phyloP scores from a whole-genome alignment of 2,329 filamentous ascomycete genomes.

The Didymella arachidicola region DNA sequence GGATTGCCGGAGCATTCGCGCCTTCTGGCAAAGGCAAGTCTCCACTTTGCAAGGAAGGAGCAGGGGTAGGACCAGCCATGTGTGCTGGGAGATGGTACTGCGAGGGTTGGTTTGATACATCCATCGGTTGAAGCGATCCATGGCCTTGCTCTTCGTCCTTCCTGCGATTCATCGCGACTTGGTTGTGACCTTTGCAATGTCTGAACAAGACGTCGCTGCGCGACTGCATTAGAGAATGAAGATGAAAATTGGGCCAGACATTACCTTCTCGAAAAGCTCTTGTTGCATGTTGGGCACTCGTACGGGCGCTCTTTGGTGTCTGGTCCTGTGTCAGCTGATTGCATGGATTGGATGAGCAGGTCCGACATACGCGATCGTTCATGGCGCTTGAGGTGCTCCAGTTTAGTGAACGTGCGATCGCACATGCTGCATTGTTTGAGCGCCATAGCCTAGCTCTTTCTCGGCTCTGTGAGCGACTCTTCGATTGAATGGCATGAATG shows the following conservation, averaged over 20 bases:
- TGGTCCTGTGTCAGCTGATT: slow-evolving; percentile 41
- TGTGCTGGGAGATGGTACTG: slow-evolving; percentile 16
- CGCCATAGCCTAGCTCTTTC: slow-evolving; percentile 39
- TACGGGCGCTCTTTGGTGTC: slow-evolving; percentile 64
- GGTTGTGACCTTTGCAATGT: slow-evolving; percentile 60
- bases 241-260: slow-evolving; percentile 21
- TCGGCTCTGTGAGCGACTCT: slow-evolving; percentile 20
- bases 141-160: slow-evolving; percentile 39
- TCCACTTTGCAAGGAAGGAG: slow-evolving; percentile 18
- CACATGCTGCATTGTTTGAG: slow-evolving; percentile 55
- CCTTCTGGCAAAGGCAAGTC: slow-evolving; percentile 12
- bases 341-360: slow-evolving; percentile 4
- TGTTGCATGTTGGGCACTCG: slow-evolving; percentile 62
- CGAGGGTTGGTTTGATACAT: slow-evolving; percentile 30
- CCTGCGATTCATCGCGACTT: slow-evolving; percentile 50
- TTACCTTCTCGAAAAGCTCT: slow-evolving; percentile 63
- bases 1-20: slow-evolving; percentile 11
- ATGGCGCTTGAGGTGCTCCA: slow-evolving; percentile 63
- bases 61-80: slow-evolving; percentile 17
- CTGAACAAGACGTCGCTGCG: slow-evolving; percentile 59
- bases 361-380: slow-evolving; percentile 61
- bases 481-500: slow-evolving; percentile 22
- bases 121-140: slow-evolving; percentile 34
- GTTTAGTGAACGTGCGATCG: slow-evolving; percentile 64
- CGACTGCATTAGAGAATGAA: slow-evolving; percentile 31